Conservation (phyloP, 1,284 basidiomycete genomes). For the Cerrena zonata region DNA sequence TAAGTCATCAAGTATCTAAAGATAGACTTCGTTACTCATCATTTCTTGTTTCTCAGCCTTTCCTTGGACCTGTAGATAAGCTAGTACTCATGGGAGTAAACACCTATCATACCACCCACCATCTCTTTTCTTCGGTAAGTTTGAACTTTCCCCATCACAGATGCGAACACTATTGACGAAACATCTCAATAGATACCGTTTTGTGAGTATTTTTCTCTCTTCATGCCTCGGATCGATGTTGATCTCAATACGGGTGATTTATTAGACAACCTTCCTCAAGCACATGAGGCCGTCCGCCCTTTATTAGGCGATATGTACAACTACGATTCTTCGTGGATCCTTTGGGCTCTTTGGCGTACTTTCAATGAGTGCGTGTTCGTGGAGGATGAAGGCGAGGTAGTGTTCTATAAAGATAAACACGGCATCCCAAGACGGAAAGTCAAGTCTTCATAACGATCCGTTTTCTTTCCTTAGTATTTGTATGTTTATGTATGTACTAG, state of each 20-base stretch:
- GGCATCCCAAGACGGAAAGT: no score
- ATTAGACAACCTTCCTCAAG: constrained; percentile 28
- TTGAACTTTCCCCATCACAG: no score
- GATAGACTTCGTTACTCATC: no score
- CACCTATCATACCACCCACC: constrained; percentile 36
- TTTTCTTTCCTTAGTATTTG: no score
- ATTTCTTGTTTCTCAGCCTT: no score
- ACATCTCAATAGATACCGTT: no score
- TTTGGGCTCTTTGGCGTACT: constrained; percentile 39
- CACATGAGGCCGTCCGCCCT: constrained; percentile 24
- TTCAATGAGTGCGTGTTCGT: constrained; percentile 50
- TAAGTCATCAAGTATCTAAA: no score
- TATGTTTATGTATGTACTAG: no score
- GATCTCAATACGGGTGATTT: not conserved
- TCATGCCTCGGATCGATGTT: not conserved
- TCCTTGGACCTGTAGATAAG: not conserved
- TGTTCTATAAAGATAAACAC: constrained; percentile 62
- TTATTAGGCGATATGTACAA: constrained; percentile 32
- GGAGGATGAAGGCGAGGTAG: constrained; percentile 57
- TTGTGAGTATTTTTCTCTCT: constrained; percentile 21
- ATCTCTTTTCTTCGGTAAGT: constrained; percentile 35
- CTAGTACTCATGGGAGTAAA: constrained; percentile 15
- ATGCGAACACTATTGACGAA: no score
- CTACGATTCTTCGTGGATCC: constrained; percentile 41
- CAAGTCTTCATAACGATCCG: no score